phyloP scores from a whole-genome alignment of 2,329 filamentous ascomycete species.

The Penicillium sp. region DNA sequence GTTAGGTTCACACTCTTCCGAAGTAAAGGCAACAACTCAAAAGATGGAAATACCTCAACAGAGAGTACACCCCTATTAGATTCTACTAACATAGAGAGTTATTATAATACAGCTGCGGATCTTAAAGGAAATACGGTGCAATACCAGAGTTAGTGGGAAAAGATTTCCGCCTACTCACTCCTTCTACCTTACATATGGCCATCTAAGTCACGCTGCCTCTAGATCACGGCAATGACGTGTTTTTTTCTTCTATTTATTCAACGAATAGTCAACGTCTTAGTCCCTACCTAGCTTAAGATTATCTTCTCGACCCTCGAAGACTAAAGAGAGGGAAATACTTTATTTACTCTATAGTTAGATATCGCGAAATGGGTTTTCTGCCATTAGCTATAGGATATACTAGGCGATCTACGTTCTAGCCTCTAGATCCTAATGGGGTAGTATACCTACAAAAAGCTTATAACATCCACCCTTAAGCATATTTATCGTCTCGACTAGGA shows the following conservation, averaged over 20 bases:
- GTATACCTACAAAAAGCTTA: slow-evolving; percentile 92
- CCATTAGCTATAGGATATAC: slow-evolving; percentile 80
- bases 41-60: no score
- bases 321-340: slow-evolving; percentile 56
- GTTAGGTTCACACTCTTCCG: slow-evolving; percentile 47
- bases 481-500: slow-evolving; percentile 93
- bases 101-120: no score
- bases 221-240: slow-evolving; percentile 77
- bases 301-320: slow-evolving; percentile 71
- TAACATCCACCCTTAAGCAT: slow-evolving; percentile 93
- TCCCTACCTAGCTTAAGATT: slow-evolving; percentile 74
- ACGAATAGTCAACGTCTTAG: slow-evolving; percentile 79
- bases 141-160: slow-evolving; percentile 11
- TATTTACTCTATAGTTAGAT: slow-evolving; percentile 78
- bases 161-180: slow-evolving; percentile 63
- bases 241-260: slow-evolving; percentile 78
- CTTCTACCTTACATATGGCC: slow-evolving; percentile 99
- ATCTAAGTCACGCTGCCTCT: slow-evolving; percentile 70
- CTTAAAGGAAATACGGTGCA: no score
- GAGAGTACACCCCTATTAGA: no score
- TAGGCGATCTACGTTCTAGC: slow-evolving; percentile 77
- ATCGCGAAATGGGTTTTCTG: no score
- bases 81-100: no score
- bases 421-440: slow-evolving; percentile 97
- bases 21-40: no score